These are phyloP conservation scores for Wickerhamiella vanderwaltii DNA, from an alignment of 805 yeast genomes.

Conservation along the genomic window DNA sequence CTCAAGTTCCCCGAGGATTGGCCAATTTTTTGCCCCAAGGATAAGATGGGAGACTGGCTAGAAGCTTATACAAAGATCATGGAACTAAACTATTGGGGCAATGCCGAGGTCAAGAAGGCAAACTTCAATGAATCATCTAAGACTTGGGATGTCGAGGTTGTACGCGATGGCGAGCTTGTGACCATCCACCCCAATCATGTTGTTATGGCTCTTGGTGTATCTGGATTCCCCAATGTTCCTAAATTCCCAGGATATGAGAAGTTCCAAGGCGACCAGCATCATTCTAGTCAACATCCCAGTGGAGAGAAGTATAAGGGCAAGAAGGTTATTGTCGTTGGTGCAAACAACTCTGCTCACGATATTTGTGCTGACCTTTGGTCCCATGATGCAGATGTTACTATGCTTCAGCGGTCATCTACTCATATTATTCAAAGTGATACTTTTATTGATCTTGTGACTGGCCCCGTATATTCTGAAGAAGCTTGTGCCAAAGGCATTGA, in stretches of 20 bases:
- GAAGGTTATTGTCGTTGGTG: constrained; percentile 35
- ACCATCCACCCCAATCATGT: constrained; percentile 26
- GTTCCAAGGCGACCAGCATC: constrained; percentile 32
- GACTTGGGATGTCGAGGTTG: constrained; percentile 29
- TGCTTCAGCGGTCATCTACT: constrained; percentile 37
- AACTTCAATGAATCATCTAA: constrained; percentile 24
- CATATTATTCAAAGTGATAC: constrained; percentile 4
- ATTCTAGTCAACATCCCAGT: constrained; percentile 34
- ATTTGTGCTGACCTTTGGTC: constrained; percentile 36
- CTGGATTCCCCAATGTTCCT: constrained; percentile 29
- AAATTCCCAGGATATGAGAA: constrained; percentile 29
- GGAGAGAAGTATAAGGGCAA: constrained; percentile 34
- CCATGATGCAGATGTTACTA: constrained; percentile 34
- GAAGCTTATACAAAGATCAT: constrained; percentile 32
- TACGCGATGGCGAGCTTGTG: constrained; percentile 19
- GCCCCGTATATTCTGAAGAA: constrained; percentile 27
- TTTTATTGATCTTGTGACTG: constrained; percentile 27
- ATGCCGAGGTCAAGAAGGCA: constrained; percentile 26
- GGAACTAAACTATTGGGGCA: constrained; percentile 33
- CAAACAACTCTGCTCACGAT: constrained; percentile 38
- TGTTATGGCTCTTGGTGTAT: constrained; percentile 35
- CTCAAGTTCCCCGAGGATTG: constrained; percentile 32
- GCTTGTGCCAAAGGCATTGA: constrained; percentile 25
- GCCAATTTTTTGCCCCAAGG: constrained; percentile 36
- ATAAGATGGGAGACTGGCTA: constrained; percentile 35